Evolutionary conservation across 192 early-diverging fungal species (phyloP).

Genomic region (Gaertneriomyces semiglobifer): DNA sequence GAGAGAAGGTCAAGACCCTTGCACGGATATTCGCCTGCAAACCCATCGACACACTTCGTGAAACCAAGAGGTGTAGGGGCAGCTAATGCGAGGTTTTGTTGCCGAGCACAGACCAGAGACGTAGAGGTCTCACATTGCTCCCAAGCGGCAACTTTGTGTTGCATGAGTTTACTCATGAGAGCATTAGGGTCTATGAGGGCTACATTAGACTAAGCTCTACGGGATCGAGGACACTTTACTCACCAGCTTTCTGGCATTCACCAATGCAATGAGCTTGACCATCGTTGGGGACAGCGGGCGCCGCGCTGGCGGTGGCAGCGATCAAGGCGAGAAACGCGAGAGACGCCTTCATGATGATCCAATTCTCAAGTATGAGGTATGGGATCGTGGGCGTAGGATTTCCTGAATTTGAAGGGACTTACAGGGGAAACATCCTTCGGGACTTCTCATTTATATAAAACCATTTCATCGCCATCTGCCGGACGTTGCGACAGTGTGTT

Average conservation of each 20-base stretch:
- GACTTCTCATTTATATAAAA: no score
- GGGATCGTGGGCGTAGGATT: no score
- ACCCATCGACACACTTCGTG: conserved; percentile 1
- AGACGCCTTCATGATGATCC: no score
- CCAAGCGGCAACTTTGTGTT: conserved; percentile 4
- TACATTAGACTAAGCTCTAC: not conserved
- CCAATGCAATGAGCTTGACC: conserved; percentile 6
- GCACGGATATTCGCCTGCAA: conserved; percentile 6
- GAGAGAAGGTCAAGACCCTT: conserved; percentile 9
- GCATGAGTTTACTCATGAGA: not conserved
- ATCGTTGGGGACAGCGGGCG: not conserved
- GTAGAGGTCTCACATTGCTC: conserved; percentile 3
- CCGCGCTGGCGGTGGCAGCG: not conserved
- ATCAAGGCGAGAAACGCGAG: not conserved
- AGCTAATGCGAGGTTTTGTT: not conserved
- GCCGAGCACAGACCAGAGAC: not conserved
- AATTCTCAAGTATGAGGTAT: no score
- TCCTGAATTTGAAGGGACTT: no score
- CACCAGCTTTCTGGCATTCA: conserved; percentile 5
- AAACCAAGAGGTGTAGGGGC: not conserved
- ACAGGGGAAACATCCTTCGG: no score
- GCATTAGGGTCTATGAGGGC: not conserved
- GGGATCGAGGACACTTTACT: not conserved
- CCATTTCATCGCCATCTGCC: no score
- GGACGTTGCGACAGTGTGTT: no score